Conservation (phyloP, 2,329 filamentous ascomycete species). For the Colletotrichum echinochloae region DNA sequence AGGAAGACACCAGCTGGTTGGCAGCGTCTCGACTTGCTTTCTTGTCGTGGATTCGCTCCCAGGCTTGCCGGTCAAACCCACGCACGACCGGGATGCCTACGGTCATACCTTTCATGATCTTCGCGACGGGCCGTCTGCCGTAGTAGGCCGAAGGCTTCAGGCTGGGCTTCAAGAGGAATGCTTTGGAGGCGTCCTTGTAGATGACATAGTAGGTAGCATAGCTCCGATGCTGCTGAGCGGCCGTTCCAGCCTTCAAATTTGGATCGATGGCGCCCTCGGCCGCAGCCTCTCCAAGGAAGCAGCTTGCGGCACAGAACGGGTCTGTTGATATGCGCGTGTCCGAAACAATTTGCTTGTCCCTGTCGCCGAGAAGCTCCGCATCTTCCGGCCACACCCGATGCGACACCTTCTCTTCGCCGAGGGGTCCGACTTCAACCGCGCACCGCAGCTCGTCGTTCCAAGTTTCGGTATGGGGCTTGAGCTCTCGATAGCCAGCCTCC, state of each 20-base stretch:
- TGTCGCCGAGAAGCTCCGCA: slow-evolving; percentile 45
- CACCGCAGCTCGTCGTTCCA: slow-evolving; percentile 93
- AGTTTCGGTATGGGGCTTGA: slow-evolving; percentile 90
- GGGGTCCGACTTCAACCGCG: slow-evolving; percentile 88
- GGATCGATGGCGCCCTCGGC: slow-evolving; percentile 63
- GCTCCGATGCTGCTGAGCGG: slow-evolving; percentile 61
- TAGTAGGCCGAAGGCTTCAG: slow-evolving; percentile 88
- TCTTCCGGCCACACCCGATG: slow-evolving; percentile 83
- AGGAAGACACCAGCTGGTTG: slow-evolving; percentile 42
- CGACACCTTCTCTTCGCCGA: slow-evolving; percentile 91
- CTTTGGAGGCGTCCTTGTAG: slow-evolving; percentile 81
- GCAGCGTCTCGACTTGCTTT: slow-evolving; percentile 50
- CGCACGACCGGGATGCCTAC: slow-evolving; percentile 90
- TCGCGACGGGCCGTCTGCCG: slow-evolving; percentile 81
- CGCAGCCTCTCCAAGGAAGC: slow-evolving; percentile 70
- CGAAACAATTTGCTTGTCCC: slow-evolving; percentile 48
- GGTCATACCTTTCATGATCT: slow-evolving; percentile 84
- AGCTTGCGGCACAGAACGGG: slow-evolving; percentile 69
- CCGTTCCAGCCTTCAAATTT: slow-evolving; percentile 49
- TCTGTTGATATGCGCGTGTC: slow-evolving; percentile 60
- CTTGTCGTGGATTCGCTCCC: slow-evolving; percentile 77
- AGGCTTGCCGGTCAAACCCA: slow-evolving; percentile 83
- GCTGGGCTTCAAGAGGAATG: slow-evolving; percentile 88
- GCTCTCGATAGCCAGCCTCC: slow-evolving; percentile 88
- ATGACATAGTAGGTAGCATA: slow-evolving; percentile 86